A percentile compares a stretch with the other conserved stretches of the same genome.
Evolutionary conservation across 345 rosid species (phyloP).

Genomic region (Raphanus raphanistrum): DNA sequence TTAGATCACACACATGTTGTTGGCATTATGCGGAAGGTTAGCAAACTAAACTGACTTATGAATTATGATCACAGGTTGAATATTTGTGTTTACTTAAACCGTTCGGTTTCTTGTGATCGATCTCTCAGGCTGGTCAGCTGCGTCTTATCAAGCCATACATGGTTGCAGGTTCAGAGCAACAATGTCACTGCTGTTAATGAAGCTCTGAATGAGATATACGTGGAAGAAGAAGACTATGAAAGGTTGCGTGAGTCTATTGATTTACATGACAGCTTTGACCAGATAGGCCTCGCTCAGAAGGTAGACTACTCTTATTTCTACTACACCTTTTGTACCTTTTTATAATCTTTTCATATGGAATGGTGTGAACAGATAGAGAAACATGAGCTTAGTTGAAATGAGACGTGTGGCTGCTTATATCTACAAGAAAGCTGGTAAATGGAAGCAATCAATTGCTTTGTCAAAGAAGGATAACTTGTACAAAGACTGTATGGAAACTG

Average conservation of each 20-base stretch:
- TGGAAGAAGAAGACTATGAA: constrained; percentile 95
- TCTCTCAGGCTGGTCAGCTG: constrained; percentile 88
- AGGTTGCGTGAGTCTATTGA: constrained; percentile 92
- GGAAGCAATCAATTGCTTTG: constrained; percentile 98
- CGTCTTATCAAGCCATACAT: constrained; percentile 94
- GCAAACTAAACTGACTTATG: background rate
- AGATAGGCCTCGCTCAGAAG: constrained; percentile 92
- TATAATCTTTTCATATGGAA: constrained; percentile 5
- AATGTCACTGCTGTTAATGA: constrained; percentile 92
- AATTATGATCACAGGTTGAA: too few relatives aligned
- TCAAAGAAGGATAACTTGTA: constrained; percentile 91
- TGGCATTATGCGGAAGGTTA: constrained; percentile 95
- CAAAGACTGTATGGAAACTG: constrained; percentile 99
- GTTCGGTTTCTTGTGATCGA: constrained; percentile 12
- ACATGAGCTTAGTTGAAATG: constrained; percentile 98
- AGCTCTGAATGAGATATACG: constrained; percentile 88
- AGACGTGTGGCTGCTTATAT: constrained; percentile 99
- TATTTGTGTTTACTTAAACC: background rate
- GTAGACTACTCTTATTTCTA: constrained; percentile 34
- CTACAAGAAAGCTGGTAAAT: constrained; percentile 95
- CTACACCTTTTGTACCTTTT: background rate
- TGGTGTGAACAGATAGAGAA: constrained; percentile 75
- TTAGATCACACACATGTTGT: constrained; percentile 98
- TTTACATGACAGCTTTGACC: constrained; percentile 88
- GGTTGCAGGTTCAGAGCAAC: constrained; percentile 95